These are phyloP conservation scores for Phoma herbarum DNA, from an alignment of 2,329 filamentous ascomycete species.

Conservation along the genomic window DNA sequence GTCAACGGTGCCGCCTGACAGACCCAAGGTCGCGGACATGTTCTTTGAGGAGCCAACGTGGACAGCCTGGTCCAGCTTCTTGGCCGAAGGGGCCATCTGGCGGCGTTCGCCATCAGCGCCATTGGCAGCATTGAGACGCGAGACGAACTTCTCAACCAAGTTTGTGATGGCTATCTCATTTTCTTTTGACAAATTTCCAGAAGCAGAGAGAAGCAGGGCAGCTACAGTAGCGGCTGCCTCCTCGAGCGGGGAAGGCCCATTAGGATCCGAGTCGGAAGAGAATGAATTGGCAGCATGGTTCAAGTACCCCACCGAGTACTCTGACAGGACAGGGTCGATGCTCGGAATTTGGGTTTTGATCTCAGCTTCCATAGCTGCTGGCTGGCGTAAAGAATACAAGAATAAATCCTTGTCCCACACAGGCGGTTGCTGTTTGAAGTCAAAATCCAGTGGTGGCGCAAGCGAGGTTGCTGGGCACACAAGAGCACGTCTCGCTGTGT, in stretches of 20 bases:
- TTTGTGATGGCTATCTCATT: conserved; percentile 81
- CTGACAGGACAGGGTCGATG: conserved; percentile 86
- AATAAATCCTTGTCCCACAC: conserved; percentile 31
- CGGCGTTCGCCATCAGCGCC: conserved; percentile 71
- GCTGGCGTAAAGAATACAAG: conserved; percentile 27
- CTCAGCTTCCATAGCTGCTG: conserved; percentile 78
- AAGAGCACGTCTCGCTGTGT: conserved; percentile 27
- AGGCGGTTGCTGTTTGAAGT: conserved; percentile 23
- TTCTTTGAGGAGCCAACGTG: conserved; percentile 94
- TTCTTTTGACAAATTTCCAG: conserved; percentile 76
- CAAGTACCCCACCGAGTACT: conserved; percentile 94
- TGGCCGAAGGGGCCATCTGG: conserved; percentile 78
- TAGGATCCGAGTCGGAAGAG: conserved; percentile 74
- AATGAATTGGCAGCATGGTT: conserved; percentile 90
- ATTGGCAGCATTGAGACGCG: conserved; percentile 78
- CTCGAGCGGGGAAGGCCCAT: conserved; percentile 76
- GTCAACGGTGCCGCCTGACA: conserved; percentile 85
- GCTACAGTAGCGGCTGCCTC: conserved; percentile 87
- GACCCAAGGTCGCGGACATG: conserved; percentile 92
- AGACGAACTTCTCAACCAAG: conserved; percentile 89
- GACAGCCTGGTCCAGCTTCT: conserved; percentile 90
- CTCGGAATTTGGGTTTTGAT: conserved; percentile 84
- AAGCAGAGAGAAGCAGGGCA: conserved; percentile 92
- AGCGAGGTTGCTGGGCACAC: conserved; percentile 27
- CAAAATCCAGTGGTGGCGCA: conserved; percentile 30